Conservation (phyloP, 805 yeast species). For the Zygotorulaspora chibaensis region DNA sequence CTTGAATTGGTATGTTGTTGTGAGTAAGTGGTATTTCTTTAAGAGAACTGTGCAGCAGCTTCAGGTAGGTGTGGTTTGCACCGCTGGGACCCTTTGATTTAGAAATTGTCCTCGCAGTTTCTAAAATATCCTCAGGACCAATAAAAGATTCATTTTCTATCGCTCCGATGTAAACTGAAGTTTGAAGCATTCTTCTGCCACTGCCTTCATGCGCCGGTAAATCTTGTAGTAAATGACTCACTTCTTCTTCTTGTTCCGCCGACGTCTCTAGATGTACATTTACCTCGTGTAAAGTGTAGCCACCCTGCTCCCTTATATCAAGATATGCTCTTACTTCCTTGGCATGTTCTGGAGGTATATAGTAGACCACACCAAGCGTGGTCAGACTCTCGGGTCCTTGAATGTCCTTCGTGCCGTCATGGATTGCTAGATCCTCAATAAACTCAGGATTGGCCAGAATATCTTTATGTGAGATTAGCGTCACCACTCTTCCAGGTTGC, state of each 20-base stretch:
- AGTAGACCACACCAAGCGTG: conserved; percentile 82
- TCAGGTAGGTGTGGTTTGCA: conserved; percentile 65
- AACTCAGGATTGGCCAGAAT: conserved; percentile 41
- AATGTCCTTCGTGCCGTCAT: conserved; percentile 8
- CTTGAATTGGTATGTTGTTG: conserved; percentile 25
- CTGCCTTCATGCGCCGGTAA: conserved; percentile 32
- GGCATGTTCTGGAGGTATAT: conserved; percentile 63
- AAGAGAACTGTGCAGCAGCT: conserved; percentile 49
- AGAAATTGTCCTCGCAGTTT: conserved; percentile 59
- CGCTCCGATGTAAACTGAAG: conserved; percentile 79
- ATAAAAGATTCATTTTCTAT: conserved; percentile 74
- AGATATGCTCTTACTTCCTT: conserved; percentile 60
- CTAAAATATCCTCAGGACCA: conserved; percentile 65
- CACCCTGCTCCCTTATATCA: conserved; percentile 84
- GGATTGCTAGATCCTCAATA: conserved; percentile 39
- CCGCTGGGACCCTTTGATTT: conserved; percentile 76
- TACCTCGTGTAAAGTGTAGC: conserved; percentile 67
- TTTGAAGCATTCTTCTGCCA: conserved; percentile 44
- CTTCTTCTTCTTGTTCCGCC: conserved; percentile 25
- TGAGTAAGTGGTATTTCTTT: conserved; percentile 32
- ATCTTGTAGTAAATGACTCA: conserved; percentile 21
- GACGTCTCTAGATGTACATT: conserved; percentile 49
- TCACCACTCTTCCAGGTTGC: conserved; percentile 85
- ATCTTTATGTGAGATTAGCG: conserved; percentile 61
- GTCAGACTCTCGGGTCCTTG: conserved; percentile 41